Conservation (phyloP, 2,329 filamentous ascomycete species). For the Aspergillus pseudoglaucus region DNA sequence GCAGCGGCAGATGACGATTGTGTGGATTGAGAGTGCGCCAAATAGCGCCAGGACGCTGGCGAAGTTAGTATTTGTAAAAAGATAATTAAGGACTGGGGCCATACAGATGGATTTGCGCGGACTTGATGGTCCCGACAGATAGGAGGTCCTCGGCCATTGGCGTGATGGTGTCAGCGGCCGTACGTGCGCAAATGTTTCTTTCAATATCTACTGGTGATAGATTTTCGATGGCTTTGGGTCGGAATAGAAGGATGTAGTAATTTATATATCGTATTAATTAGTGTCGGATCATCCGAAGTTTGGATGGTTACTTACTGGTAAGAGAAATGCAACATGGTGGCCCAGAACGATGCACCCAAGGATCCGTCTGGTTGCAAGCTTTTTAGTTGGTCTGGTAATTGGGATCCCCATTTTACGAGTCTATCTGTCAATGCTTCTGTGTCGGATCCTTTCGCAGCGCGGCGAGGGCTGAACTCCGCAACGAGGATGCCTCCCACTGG, state of each 20-base stretch:
- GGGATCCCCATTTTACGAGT: conserved; percentile 3
- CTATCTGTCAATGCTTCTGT: conserved; percentile 1
- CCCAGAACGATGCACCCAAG: conserved; percentile 4
- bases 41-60: conserved; percentile 17
- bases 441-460: conserved; percentile 1
- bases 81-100: not conserved
- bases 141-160: conserved; percentile 16
- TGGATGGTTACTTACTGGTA: conserved; percentile 1
- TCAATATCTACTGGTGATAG: conserved; percentile 1
- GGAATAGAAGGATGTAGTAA: conserved; percentile 6
- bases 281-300: no score
- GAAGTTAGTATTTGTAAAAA: not conserved
- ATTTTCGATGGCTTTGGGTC: conserved; percentile 5
- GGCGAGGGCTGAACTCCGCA: conserved; percentile 5
- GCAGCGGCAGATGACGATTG: conserved; percentile 15
- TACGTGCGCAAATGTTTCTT: conserved; percentile 5
- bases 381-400: not conserved
- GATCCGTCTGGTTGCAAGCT: conserved; percentile 1
- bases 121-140: conserved; percentile 6
- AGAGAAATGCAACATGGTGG: conserved; percentile 6
- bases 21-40: conserved; percentile 19
- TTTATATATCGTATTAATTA: not conserved
- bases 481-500: conserved; percentile 5
- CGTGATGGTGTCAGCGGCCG: conserved; percentile 13
- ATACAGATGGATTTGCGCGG: conserved; percentile 8